Evolutionary conservation across 208 protist genomes (phyloP).

Genomic region (Wallacemonas sp.): DNA sequence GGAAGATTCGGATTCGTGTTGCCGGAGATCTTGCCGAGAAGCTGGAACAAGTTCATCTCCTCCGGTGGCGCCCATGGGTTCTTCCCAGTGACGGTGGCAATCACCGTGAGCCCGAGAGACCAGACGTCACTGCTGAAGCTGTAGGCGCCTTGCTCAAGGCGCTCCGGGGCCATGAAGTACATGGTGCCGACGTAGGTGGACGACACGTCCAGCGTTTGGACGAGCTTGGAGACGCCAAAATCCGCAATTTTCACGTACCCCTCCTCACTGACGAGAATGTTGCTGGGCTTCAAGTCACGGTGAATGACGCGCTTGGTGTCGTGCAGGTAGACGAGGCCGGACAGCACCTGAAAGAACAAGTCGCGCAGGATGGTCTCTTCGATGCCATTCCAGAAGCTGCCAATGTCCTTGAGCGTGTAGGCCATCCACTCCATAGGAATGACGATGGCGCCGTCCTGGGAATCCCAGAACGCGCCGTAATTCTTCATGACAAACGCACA

Average conservation of each 20-base stretch:
- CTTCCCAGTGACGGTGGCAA: conserved; percentile 75
- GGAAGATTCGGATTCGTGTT: conserved; percentile 76
- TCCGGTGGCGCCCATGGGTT: conserved; percentile 89
- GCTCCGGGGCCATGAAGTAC: conserved; percentile 94
- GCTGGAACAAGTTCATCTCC: conserved; percentile 88
- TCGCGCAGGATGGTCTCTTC: conserved; percentile 82
- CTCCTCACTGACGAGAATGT: conserved; percentile 95
- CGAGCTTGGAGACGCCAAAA: conserved; percentile 93
- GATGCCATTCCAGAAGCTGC: conserved; percentile 78
- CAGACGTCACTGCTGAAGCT: conserved; percentile 93
- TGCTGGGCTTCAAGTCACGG: conserved; percentile 97
- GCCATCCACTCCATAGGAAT: conserved; percentile 93
- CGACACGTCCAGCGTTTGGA: conserved; percentile 86
- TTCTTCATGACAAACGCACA: conserved; percentile 89
- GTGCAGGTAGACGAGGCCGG: conserved; percentile 83
- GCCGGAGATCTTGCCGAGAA: conserved; percentile 78
- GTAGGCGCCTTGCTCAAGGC: conserved; percentile 89
- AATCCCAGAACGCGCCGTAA: conserved; percentile 88
- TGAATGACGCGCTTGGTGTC: conserved; percentile 92
- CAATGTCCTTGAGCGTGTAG: conserved; percentile 84
- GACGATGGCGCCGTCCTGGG: conserved; percentile 78
- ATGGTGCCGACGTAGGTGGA: conserved; percentile 94
- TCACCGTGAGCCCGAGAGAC: conserved; percentile 91
- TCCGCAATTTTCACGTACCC: conserved; percentile 93
- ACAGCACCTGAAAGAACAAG: conserved; percentile 87